Evolutionary conservation across 352 stramenopile genomes (phyloP).

Genomic region (Phytopythium delawarense): DNA sequence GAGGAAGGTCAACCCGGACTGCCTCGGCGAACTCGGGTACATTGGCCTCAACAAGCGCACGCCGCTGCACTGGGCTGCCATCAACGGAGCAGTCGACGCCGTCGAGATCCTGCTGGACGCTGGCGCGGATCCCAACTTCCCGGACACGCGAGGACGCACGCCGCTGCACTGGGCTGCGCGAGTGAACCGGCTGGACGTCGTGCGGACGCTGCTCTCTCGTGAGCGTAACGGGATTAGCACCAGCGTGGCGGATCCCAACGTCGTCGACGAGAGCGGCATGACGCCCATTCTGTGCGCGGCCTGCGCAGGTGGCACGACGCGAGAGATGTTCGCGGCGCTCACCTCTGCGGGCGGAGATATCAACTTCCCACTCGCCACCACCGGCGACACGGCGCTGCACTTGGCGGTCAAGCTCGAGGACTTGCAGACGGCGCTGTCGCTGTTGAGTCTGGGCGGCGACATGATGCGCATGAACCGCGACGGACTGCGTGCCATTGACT

Average conservation of each 20-base stretch:
- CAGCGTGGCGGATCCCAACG: constrained; percentile 57
- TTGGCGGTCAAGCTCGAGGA: constrained; percentile 81
- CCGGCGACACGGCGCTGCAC: constrained; percentile 71
- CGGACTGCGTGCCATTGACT: constrained; percentile 55
- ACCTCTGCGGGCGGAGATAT: constrained; percentile 60
- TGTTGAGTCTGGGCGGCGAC: constrained; percentile 68
- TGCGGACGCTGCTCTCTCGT: constrained; percentile 38
- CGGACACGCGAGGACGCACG: constrained; percentile 62
- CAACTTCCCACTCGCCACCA: constrained; percentile 62
- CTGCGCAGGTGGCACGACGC: constrained; percentile 56
- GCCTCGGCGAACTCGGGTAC: constrained; percentile 74
- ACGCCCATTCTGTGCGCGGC: constrained; percentile 71
- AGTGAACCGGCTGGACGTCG: constrained; percentile 65
- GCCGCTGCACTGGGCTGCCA: constrained; percentile 70
- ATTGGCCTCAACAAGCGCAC: constrained; percentile 79
- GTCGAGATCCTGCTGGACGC: constrained; percentile 58
- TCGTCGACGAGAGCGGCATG: constrained; percentile 73
- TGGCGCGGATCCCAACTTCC: constrained; percentile 57
- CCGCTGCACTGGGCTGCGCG: constrained; percentile 76
- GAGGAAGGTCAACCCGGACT: constrained; percentile 75
- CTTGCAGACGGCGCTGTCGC: constrained; percentile 57
- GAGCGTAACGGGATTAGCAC: neutral
- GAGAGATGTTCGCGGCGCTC: constrained; percentile 74
- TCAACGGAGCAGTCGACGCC: constrained; percentile 60
- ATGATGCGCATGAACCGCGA: constrained; percentile 72